Percentiles rank a stretch among this genome's conserved stretches.
These are phyloP conservation scores for Kwoniella sp. DNA, from an alignment of 768 basidiomycete species.

Conservation along the genomic window DNA sequence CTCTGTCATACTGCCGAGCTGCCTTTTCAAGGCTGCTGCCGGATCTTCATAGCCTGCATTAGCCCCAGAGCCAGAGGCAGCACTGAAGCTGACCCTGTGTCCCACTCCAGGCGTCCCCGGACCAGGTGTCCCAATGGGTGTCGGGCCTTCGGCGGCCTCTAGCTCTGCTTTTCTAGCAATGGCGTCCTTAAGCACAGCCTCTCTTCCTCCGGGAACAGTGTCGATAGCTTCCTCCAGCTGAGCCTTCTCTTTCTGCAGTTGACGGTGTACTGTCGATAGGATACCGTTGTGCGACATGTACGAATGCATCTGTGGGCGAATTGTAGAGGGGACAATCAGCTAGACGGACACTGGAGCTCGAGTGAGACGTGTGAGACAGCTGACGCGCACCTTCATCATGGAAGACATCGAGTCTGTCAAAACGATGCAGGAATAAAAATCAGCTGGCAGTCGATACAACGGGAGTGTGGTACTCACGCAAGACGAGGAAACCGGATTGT, in stretches of 20 bases:
- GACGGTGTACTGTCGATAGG: constrained; percentile 61
- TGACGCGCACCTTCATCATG: constrained; percentile 57
- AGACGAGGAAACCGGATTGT: constrained; percentile 61
- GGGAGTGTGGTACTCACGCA: constrained; percentile 46
- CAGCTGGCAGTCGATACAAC: background rate
- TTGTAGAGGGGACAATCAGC: constrained; percentile 19
- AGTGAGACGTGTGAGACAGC: background rate
- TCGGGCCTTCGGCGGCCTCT: constrained; percentile 37
- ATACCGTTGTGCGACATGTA: constrained; percentile 88
- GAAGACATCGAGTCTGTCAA: constrained; percentile 70
- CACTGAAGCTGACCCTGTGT: constrained; percentile 10
- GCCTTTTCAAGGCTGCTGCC: constrained; percentile 16
- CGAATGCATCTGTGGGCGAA: constrained; percentile 79
- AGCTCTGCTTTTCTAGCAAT: constrained; percentile 25
- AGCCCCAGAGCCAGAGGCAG: background rate
- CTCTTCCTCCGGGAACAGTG: constrained; percentile 41
- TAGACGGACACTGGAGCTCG: background rate
- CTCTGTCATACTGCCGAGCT: constrained; percentile 23
- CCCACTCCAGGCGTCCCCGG: constrained; percentile 18
- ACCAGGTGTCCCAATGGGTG: constrained; percentile 33
- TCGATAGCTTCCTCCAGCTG: constrained; percentile 45
- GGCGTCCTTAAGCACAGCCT: constrained; percentile 38
- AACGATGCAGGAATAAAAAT: background rate
- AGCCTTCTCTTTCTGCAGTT: constrained; percentile 59
- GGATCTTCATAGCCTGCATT: constrained; percentile 35